Base-by-base conservation (phyloP, 371 early-diverging fungal genomes). In the Mucor circinelloides region DNA sequence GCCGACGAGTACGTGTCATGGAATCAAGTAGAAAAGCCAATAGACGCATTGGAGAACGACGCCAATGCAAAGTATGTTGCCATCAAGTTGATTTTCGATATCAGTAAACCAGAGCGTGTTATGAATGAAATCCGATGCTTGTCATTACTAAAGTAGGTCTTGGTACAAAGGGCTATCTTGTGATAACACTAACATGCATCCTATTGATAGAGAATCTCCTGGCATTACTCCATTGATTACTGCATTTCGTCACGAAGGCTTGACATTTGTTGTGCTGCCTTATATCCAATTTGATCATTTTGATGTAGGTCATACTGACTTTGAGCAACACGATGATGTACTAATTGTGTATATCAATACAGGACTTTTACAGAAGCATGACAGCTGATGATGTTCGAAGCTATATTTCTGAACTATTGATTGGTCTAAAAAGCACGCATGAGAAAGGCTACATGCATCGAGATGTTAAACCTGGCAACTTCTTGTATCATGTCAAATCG, bases 391-490 rank as follows among this genome's bases (percentile, higher is more conserved):
- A 98, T 56, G 92, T 97, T 36, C 86, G 87, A 59, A 77, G 75
- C 66, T 99, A 99, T 74, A 80, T 99, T 68, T 85, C 87, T 7
- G 86, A 90, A 10, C 75, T 99, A 4, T 78, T 99, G 10, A 79
- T 81, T 19, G 95, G 92, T 0, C 75, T 97, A 8, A 77, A 79
- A 17, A 78, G 92, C 64, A 79, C 96, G 5, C 99, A 99, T 66
- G 72, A 67, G 21, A 76, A 84, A 27, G 76, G 82, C 2, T 89
- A 94, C 46, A 87, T 97, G 44, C 98, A 97, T 65, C 87, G 99
- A 23, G 99, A 99, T 74, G 86, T 99, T 55, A 99, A 99, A 72
- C 99, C 99, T 1, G 88, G 90, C 60, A 99, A 99, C 70, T 99
- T 99, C 75, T 77, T 99, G 9, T 99, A 94, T 73, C 85, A 93